Conservation (phyloP, 1,284 basidiomycete species). For the Austroboletus niveus region DNA sequence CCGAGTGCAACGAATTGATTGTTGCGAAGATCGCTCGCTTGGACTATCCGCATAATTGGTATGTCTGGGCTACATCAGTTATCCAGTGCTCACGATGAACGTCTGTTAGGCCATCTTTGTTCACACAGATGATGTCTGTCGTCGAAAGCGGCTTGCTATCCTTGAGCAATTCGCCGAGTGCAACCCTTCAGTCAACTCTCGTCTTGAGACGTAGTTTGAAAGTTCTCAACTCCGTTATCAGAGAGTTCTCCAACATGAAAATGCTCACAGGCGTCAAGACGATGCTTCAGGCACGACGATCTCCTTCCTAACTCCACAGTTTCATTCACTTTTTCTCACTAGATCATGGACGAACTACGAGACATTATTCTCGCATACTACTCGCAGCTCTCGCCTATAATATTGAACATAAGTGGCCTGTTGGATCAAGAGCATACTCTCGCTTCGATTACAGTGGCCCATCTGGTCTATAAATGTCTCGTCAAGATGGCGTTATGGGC, state of each 20-base stretch:
- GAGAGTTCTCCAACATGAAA: slow-evolving; percentile 66
- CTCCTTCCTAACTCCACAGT: background rate
- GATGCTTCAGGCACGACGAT: slow-evolving; percentile 53
- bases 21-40: slow-evolving; percentile 68
- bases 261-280: slow-evolving; percentile 62
- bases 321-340: slow-evolving; percentile 3
- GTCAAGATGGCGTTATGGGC: slow-evolving; percentile 65
- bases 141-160: slow-evolving; percentile 53
- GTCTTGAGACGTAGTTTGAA: slow-evolving; percentile 59
- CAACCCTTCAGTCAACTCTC: slow-evolving; percentile 48
- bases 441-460: slow-evolving; percentile 59
- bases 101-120: slow-evolving; percentile 55
- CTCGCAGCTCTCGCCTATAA: slow-evolving; percentile 43
- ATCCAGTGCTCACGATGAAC: slow-evolving; percentile 1
- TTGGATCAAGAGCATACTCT: slow-evolving; percentile 39
- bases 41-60: slow-evolving; percentile 73
- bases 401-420: slow-evolving; percentile 42
- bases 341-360: slow-evolving; percentile 60
- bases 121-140: slow-evolving; percentile 53
- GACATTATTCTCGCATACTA: slow-evolving; percentile 57
- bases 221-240: slow-evolving; percentile 60
- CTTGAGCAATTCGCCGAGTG: slow-evolving; percentile 41
- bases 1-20: slow-evolving; percentile 68
- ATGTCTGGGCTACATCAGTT: slow-evolving; percentile 20
- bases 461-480: slow-evolving; percentile 69